Conservation (phyloP, 148 eudicot genomes). For the Rhododendron molle region DNA sequence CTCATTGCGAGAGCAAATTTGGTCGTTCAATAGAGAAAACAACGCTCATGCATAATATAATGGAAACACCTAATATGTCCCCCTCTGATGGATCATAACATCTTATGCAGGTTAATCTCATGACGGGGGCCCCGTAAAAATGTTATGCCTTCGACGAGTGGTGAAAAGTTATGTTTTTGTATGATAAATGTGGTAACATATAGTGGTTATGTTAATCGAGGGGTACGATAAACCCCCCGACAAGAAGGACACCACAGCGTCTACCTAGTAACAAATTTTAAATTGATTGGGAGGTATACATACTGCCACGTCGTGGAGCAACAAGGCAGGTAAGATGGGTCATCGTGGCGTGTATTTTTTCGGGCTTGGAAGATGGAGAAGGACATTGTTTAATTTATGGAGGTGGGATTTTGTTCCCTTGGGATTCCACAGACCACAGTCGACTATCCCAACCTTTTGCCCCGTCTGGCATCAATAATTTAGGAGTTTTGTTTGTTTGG, state of each 20-base stretch:
- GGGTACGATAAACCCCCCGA: too few species aligned
- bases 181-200: too few species aligned
- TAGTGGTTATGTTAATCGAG: too few species aligned
- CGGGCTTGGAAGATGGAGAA: neutral
- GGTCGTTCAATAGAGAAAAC: neutral
- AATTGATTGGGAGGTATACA: neutral
- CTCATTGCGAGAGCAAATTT: neutral
- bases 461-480: neutral
- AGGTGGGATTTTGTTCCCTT: neutral
- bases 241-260: too few species aligned
- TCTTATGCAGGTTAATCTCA: too few species aligned
- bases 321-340: neutral
- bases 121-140: too few species aligned
- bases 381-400: neutral
- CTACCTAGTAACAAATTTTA: neutral
- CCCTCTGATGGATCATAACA: too few species aligned
- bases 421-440: neutral
- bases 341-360: neutral
- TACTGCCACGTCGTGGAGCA: neutral
- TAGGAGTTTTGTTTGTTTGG: neutral
- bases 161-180: too few species aligned
- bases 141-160: too few species aligned
- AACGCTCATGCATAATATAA: neutral
- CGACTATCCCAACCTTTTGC: neutral
- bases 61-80: too few species aligned